Percentiles rank a stretch among this genome's conserved stretches.
Conservation (phyloP, 2,329 filamentous ascomycete species). For the Aspergillus melleus region DNA sequence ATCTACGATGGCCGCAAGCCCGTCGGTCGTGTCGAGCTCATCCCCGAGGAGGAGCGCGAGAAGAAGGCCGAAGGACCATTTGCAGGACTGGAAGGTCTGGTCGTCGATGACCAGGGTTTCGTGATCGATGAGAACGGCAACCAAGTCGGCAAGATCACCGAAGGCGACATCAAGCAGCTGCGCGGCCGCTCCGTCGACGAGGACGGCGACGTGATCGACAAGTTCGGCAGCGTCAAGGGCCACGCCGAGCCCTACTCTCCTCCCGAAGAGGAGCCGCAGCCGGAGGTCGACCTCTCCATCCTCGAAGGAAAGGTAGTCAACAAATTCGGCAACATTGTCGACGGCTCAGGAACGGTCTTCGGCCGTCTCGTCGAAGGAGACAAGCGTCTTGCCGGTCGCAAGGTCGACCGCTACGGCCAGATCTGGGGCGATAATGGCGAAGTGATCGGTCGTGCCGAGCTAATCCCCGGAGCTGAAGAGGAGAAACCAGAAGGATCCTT, state of each 20-base stretch:
- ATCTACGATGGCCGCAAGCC: constrained; percentile 59
- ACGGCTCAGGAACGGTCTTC: constrained; percentile 58
- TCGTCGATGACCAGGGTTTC: constrained; percentile 59
- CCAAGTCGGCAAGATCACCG: constrained; percentile 68
- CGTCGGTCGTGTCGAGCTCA: constrained; percentile 58
- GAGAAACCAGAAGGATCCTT: constrained; percentile 57
- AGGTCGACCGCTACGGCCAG: constrained; percentile 63
- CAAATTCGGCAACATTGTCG: constrained; percentile 63
- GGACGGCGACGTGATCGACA: constrained; percentile 79
- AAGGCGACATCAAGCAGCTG: constrained; percentile 70
- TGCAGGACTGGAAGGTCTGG: constrained; percentile 57
- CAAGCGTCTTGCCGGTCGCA: constrained; percentile 58
- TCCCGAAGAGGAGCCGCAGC: constrained; percentile 48
- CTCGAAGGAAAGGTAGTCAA: constrained; percentile 64
- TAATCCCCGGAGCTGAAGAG: constrained; percentile 54
- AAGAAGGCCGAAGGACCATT: constrained; percentile 58
- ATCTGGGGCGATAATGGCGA: constrained; percentile 65
- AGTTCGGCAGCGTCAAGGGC: constrained; percentile 65
- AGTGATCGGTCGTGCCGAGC: constrained; percentile 59
- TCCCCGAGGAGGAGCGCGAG: constrained; percentile 58
- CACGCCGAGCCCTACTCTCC: constrained; percentile 58
- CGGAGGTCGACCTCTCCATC: constrained; percentile 56
- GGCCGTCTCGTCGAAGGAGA: constrained; percentile 61
- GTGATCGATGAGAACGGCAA: constrained; percentile 76
- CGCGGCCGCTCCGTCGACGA: constrained; percentile 75